Evolutionary conservation across 495 filamentous ascomycete genomes (phyloP).

Genomic region (Neurospora africana): DNA sequence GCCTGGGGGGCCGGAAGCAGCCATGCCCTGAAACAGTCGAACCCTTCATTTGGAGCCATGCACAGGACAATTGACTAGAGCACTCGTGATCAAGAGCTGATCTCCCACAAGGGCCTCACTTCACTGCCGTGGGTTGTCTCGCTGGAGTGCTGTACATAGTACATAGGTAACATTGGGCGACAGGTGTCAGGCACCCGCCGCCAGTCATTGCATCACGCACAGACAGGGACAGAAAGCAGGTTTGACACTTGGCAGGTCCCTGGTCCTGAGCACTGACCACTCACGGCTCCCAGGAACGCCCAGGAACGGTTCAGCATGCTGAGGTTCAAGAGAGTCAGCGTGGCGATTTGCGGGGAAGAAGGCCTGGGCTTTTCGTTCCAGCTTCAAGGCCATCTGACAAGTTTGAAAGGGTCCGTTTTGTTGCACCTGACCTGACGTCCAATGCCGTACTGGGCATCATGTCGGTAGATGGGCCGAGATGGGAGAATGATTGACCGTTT

Average conservation of each 20-base stretch:
- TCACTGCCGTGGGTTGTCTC: conserved; percentile 5
- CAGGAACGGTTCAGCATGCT: not conserved
- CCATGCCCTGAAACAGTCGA: not conserved
- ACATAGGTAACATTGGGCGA: not conserved
- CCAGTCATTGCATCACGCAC: not conserved
- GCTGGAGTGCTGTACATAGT: too few relatives aligned
- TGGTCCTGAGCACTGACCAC: not conserved
- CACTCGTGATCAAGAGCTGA: conserved; percentile 19
- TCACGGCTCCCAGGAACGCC: not conserved
- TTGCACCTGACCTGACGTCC: conserved; percentile 13
- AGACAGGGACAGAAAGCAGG: not conserved
- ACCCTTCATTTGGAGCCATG: not conserved
- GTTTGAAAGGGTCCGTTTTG: not conserved
- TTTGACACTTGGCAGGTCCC: conserved; percentile 4
- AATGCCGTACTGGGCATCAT: not conserved
- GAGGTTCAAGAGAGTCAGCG: conserved; percentile 1
- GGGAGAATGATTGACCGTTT: not conserved
- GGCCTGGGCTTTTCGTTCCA: conserved; percentile 9
- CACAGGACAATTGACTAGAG: conserved; percentile 10
- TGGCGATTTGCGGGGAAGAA: conserved; percentile 25
- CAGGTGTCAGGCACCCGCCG: conserved; percentile 1
- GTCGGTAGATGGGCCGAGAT: conserved; percentile 16
- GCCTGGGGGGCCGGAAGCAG: conserved; percentile 3
- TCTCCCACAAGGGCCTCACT: conserved; percentile 1
- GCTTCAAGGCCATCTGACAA: not conserved